phyloP scores from a whole-genome alignment of 352 stramenopile species.

The Phytophthora fragariaefolia region DNA sequence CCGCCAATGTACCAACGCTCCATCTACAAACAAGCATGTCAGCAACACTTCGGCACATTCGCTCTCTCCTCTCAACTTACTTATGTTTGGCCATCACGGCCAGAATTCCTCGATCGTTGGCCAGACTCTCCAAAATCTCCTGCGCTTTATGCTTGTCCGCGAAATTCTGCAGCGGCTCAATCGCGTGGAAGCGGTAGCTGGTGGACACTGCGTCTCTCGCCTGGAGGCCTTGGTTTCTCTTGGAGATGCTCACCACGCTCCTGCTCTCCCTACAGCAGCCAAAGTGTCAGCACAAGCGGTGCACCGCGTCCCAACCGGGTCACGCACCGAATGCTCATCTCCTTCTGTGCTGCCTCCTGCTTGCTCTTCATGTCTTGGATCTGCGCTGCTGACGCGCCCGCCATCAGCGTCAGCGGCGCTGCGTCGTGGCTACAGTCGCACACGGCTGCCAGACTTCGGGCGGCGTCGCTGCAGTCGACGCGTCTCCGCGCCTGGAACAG shows the following conservation, averaged over 20 bases:
- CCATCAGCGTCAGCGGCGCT: constrained; percentile 48
- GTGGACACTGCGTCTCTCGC: constrained; percentile 48
- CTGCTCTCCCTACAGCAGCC: no score
- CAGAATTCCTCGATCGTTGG: constrained; percentile 88
- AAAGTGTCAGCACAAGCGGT: no score
- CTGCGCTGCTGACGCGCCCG: constrained; percentile 46
- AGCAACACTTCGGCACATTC: constrained; percentile 3
- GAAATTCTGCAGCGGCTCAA: constrained; percentile 74
- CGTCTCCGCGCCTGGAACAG: constrained; percentile 65
- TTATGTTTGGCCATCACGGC: constrained; percentile 91
- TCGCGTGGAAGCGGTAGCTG: constrained; percentile 73
- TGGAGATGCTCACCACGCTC: constrained; percentile 62
- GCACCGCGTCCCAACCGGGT: constrained; percentile 32
- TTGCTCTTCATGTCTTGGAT: constrained; percentile 65
- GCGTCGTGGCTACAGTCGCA: constrained; percentile 34
- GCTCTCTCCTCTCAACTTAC: constrained; percentile 32
- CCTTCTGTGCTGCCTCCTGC: constrained; percentile 43
- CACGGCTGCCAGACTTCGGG: constrained; percentile 23
- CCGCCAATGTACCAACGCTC: constrained; percentile 84
- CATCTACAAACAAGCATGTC: constrained; percentile 48
- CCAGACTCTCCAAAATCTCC: constrained; percentile 84
- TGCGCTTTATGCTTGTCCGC: constrained; percentile 57
- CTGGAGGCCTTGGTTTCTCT: constrained; percentile 50
- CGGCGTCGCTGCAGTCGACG: constrained; percentile 41
- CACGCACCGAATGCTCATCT: constrained; percentile 57